Evolutionary conservation across 2,329 filamentous ascomycete species (phyloP).

Genomic region (Aspergillus costaricaensis): DNA sequence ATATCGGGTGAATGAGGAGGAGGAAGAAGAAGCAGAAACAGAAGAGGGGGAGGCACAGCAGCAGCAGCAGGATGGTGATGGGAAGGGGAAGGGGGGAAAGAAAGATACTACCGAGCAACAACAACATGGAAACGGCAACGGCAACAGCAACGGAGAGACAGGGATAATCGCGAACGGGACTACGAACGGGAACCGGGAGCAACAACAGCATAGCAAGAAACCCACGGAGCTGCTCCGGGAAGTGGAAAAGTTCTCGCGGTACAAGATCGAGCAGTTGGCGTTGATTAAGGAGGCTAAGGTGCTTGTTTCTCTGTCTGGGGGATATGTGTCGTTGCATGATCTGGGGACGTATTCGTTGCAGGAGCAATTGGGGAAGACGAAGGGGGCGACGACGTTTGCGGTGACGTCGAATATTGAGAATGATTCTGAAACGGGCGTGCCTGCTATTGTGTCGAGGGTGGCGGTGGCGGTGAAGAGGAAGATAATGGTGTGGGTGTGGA

Average conservation of each 20-base stretch:
- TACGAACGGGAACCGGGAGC: constrained; percentile 4
- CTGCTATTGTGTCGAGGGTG: constrained; percentile 86
- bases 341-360: constrained; percentile 79
- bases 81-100: background rate
- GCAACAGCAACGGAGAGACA: background rate
- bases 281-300: constrained; percentile 94
- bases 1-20: constrained; percentile 79
- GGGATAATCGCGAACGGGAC: background rate
- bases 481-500: constrained; percentile 90
- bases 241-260: constrained; percentile 88
- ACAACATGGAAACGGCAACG: too few species aligned
- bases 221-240: constrained; percentile 81
- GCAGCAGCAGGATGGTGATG: background rate
- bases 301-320: constrained; percentile 87
- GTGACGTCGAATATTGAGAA: constrained; percentile 95
- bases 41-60: constrained; percentile 17
- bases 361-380: constrained; percentile 78
- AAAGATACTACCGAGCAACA: background rate
- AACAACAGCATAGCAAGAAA: constrained; percentile 49
- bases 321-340: constrained; percentile 86
- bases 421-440: constrained; percentile 81
- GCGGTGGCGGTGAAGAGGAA: constrained; percentile 92
- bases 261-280: constrained; percentile 88
- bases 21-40: constrained; percentile 40
- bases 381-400: constrained; percentile 85